These are phyloP conservation scores for Dactylellina haptotyla DNA, from an alignment of 2,329 filamentous ascomycete species.

Conservation along the genomic window DNA sequence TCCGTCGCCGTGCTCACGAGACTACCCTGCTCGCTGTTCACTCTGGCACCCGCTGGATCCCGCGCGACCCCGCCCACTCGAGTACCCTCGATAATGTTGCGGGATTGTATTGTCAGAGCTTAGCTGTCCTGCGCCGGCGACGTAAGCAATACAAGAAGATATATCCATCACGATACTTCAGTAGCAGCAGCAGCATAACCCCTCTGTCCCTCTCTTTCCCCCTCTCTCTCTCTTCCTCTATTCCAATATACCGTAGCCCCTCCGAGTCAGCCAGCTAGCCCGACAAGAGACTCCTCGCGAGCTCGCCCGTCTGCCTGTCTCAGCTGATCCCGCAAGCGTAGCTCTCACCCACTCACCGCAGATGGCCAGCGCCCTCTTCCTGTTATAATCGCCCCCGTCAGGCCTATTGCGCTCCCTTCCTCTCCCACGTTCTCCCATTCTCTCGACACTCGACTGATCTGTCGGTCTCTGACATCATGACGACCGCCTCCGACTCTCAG, in stretches of 20 bases:
- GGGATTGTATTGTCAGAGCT: no score
- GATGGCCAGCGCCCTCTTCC: background rate
- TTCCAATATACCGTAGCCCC: no score
- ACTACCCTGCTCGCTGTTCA: background rate
- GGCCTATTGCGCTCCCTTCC: background rate
- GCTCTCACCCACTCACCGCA: no score
- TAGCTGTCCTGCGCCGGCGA: background rate
- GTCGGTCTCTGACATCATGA: slow-evolving; percentile 5
- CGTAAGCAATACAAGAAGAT: no score
- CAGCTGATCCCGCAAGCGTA: no score
- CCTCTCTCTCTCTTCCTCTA: background rate
- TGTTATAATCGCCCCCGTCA: no score
- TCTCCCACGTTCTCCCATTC: background rate
- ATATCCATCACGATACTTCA: no score
- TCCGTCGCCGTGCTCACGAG: slow-evolving; percentile 2
- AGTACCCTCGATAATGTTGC: background rate
- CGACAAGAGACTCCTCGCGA: background rate
- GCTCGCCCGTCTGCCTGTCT: background rate
- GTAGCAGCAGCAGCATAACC: no score
- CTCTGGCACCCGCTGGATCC: background rate
- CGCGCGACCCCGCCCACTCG: background rate
- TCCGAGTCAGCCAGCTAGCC: no score
- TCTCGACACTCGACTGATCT: background rate
- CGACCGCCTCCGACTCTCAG: slow-evolving; percentile 1
- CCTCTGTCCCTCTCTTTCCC: background rate